Evolutionary conservation across 495 filamentous ascomycete species (phyloP), one percentile per base, ranked within the genome.

Genomic region (Daldinia grandis): DNA sequence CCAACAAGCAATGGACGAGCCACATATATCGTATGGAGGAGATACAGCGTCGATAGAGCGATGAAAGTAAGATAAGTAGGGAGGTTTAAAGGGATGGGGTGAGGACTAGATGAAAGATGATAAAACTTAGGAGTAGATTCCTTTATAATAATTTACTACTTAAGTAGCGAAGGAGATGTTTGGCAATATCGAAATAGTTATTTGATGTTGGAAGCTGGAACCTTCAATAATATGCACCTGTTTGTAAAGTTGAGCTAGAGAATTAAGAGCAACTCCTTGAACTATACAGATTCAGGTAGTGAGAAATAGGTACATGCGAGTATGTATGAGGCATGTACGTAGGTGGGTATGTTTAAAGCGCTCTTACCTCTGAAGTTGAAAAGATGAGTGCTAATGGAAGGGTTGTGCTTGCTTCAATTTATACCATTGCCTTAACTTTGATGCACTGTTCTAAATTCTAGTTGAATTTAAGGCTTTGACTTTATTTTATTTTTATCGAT

Each of bases 21-120:
- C 8, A 31, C 49, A 50, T 59, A 64, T 47, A 12, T 8, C 8
- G 25, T 51, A 59, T 61, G 38, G 28, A 42, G 58, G 31, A 25
- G 49, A 64, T 58, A 68, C 50, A 4, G 58, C 5, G 50, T 57
- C 21, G 47, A 28, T 8, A 17, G 35, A 37, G 64, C 12, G 55
- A 17, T 49, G 12, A 19, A 40, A 62, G 49, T 58, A 44, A 21
- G 17, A 24, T 47, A 73, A 44, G 58, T 68, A 73, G 64, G 64
- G 37, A 64, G 57, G 51, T 56, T 30, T 53, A 15, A 42, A 58
- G 65, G 65, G n/a, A 33, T 55, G 17, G 25, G 31, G 38, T 27
- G 64, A 58, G 49, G 58, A 31, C 27, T 40, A 27, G 55, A 38
- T 12, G 51, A 62, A 54, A 68, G 31, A 62, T 65, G 35, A n/a